Percentiles rank a stretch among this genome's conserved stretches.
These are phyloP conservation scores for Ilyonectria destructans DNA, from an alignment of 2,329 filamentous ascomycete species.

Conservation along the genomic window DNA sequence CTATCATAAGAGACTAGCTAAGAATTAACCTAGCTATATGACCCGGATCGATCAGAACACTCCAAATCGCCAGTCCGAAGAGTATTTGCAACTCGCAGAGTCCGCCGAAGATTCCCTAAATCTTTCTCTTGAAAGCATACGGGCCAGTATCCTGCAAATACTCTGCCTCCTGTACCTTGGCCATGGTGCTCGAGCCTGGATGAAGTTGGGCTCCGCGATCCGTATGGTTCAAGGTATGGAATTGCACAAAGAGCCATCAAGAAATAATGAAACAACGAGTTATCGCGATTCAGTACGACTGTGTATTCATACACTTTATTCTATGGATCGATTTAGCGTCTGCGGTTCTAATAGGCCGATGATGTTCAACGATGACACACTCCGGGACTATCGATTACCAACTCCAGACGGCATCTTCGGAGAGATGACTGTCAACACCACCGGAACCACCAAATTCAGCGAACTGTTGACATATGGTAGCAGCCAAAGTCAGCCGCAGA, in stretches of 20 bases:
- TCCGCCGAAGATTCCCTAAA: background rate
- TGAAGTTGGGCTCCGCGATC: slow-evolving; percentile 33
- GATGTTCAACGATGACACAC: slow-evolving; percentile 26
- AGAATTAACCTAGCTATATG: background rate
- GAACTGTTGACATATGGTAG: background rate
- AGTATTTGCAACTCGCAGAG: slow-evolving; percentile 31
- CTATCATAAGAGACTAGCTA: background rate
- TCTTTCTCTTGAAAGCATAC: slow-evolving; percentile 23
- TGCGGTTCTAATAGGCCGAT: slow-evolving; percentile 33
- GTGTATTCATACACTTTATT: slow-evolving; percentile 25
- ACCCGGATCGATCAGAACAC: background rate
- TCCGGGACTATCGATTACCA: slow-evolving; percentile 8
- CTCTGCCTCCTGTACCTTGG: slow-evolving; percentile 25
- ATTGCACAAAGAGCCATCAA: slow-evolving; percentile 18
- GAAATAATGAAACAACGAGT: background rate
- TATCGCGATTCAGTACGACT: background rate
- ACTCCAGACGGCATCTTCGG: background rate
- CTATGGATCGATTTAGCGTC: slow-evolving; percentile 35
- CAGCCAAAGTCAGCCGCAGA: background rate
- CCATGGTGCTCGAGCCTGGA: slow-evolving; percentile 29
- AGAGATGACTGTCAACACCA: background rate
- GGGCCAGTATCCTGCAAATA: slow-evolving; percentile 24
- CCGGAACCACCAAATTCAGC: background rate
- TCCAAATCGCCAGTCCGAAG: background rate
- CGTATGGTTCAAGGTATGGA: slow-evolving; percentile 35